These are phyloP conservation scores for Sherardia arvensis DNA, from an alignment of 257 asterid genomes.

Conservation along the genomic window DNA sequence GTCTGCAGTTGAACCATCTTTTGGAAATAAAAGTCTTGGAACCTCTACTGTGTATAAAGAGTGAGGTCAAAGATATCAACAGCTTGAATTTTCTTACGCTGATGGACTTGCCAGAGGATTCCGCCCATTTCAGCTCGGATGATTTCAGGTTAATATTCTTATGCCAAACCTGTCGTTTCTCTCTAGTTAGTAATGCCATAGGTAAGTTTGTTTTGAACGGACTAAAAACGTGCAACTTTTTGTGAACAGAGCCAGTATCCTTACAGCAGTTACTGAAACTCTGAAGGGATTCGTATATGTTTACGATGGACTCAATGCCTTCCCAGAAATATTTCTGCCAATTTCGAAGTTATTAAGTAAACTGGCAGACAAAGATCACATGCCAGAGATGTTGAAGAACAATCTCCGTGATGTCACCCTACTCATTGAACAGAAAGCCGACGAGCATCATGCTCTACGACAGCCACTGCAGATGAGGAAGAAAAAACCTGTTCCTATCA, in stretches of 20 bases:
- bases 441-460: conserved; percentile 53
- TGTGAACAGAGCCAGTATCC: conserved; percentile 57
- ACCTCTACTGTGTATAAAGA: conserved; percentile 53
- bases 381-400: conserved; percentile 46
- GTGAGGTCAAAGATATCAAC: conserved; percentile 35
- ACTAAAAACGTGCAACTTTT: conserved; percentile 2
- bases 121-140: conserved; percentile 61
- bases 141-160: conserved; percentile 43
- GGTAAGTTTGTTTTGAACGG: not conserved
- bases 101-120: conserved; percentile 71
- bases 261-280: conserved; percentile 46
- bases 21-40: conserved; percentile 60
- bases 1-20: conserved; percentile 60
- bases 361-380: conserved; percentile 40
- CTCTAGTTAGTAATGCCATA: not conserved
- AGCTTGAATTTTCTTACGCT: conserved; percentile 49
- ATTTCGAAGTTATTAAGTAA: conserved; percentile 37
- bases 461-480: conserved; percentile 67
- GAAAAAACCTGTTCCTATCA: conserved; percentile 43
- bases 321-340: conserved; percentile 80
- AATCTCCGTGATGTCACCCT: conserved; percentile 36
- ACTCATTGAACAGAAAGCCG: conserved; percentile 38
- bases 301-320: conserved; percentile 50
- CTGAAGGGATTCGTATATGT: conserved; percentile 55
- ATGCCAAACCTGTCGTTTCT: not conserved